phyloP scores from a whole-genome alignment of 164 flowering plant species.

The Berberis thunbergii region DNA sequence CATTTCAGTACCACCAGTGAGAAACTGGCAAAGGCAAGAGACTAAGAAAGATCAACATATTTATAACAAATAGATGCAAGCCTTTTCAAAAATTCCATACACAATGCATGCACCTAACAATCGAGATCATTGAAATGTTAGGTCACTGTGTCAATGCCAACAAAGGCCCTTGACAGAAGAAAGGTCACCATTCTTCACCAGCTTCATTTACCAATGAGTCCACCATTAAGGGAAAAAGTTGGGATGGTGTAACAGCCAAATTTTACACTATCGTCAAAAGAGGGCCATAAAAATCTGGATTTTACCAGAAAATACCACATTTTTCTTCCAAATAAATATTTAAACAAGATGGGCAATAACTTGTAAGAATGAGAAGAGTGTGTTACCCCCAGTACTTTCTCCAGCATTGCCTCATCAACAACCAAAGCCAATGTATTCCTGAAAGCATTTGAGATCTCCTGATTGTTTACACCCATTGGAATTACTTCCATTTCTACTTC shows the following conservation, averaged over 20 bases:
- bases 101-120: too few relatives aligned
- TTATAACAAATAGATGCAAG: too few relatives aligned
- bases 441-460: constrained; percentile 74
- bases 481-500: constrained; percentile 99
- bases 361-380: too few relatives aligned
- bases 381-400: constrained; percentile 88
- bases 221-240: too few relatives aligned
- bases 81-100: too few relatives aligned
- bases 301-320: too few relatives aligned
- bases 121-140: too few relatives aligned
- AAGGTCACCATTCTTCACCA: neutral
- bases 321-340: too few relatives aligned
- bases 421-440: constrained; percentile 52
- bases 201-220: neutral
- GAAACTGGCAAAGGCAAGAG: neutral
- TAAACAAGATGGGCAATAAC: too few relatives aligned
- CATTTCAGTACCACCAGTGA: constrained; percentile 13
- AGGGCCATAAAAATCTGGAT: neutral
- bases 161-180: too few relatives aligned
- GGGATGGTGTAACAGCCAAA: neutral
- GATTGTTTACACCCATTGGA: constrained; percentile 64
- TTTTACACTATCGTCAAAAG: neutral
- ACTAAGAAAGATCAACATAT: neutral
- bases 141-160: too few relatives aligned
- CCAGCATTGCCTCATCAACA: constrained; percentile 90